A percentile compares a stretch with the other conserved stretches of the same genome.
Conservation (phyloP, 768 basidiomycete species). For the Lactifluus subvellereus region DNA sequence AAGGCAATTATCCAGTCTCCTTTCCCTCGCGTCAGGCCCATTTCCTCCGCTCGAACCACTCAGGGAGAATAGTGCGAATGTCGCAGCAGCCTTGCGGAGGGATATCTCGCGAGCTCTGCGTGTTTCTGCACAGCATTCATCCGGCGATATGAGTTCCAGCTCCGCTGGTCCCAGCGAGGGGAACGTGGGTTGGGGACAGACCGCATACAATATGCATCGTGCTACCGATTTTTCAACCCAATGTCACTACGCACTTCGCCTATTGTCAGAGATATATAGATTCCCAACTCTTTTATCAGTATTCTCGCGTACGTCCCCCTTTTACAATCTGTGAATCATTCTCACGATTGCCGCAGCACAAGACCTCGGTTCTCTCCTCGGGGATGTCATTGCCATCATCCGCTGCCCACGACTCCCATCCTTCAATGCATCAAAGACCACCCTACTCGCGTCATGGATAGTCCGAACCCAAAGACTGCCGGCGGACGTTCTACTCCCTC, state of each 20-base stretch:
- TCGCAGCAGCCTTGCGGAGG: constrained; percentile 10
- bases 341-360: constrained; percentile 5
- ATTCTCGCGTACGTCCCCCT: constrained; percentile 8
- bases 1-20: neutral
- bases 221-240: constrained; percentile 1
- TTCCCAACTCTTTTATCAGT: constrained; percentile 9
- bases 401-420: neutral
- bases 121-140: neutral
- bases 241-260: constrained; percentile 14
- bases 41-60: constrained; percentile 10
- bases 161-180: neutral
- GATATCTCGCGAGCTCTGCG: constrained; percentile 4
- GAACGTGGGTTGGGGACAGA: neutral
- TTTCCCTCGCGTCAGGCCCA: neutral
- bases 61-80: neutral
- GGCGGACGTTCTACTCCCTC: constrained; percentile 5
- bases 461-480: constrained; percentile 16
- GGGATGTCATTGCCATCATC: constrained; percentile 8
- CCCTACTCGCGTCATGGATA: constrained; percentile 11
- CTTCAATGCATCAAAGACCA: constrained; percentile 5
- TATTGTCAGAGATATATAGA: constrained; percentile 19
- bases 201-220: neutral
- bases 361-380: constrained; percentile 13
- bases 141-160: neutral
- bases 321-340: neutral